Conservation (phyloP, 1,284 basidiomycete species). For the Austroboletus niveus region DNA sequence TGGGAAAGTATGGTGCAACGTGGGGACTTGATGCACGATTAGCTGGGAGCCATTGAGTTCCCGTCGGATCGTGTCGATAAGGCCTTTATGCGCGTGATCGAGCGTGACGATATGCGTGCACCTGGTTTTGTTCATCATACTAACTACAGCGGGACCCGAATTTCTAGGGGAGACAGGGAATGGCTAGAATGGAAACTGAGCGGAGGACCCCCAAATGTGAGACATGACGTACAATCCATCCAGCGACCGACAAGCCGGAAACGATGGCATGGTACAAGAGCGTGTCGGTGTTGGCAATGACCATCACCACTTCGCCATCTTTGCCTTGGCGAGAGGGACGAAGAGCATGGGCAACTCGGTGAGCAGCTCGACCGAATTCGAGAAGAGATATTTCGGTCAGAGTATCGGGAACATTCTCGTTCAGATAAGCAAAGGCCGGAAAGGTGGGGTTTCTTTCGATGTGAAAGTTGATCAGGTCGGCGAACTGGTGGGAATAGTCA, state of each 20-base stretch:
- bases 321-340: constrained; percentile 24
- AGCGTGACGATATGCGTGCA: constrained; percentile 35
- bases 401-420: constrained; percentile 8
- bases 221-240: constrained; percentile 26
- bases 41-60: constrained; percentile 3
- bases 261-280: constrained; percentile 33
- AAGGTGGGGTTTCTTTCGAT: constrained; percentile 24
- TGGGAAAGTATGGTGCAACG: constrained; percentile 30
- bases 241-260: constrained; percentile 30
- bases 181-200: constrained; percentile 24
- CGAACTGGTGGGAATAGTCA: constrained; percentile 23
- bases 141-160: constrained; percentile 27
- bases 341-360: constrained; percentile 30
- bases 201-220: not conserved
- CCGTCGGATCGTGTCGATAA: constrained; percentile 27
- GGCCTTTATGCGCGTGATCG: constrained; percentile 16
- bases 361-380: constrained; percentile 35
- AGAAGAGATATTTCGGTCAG: constrained; percentile 24
- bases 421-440: constrained; percentile 21
- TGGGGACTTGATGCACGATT: constrained; percentile 31
- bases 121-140: constrained; percentile 29
- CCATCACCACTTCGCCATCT: constrained; percentile 32
- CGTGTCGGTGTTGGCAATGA: constrained; percentile 37
- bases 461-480: constrained; percentile 31
- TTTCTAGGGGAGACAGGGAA: constrained; percentile 37